Evolutionary conservation across 1,139 yeast species (phyloP).

Genomic region (Yueomyces sp.): DNA sequence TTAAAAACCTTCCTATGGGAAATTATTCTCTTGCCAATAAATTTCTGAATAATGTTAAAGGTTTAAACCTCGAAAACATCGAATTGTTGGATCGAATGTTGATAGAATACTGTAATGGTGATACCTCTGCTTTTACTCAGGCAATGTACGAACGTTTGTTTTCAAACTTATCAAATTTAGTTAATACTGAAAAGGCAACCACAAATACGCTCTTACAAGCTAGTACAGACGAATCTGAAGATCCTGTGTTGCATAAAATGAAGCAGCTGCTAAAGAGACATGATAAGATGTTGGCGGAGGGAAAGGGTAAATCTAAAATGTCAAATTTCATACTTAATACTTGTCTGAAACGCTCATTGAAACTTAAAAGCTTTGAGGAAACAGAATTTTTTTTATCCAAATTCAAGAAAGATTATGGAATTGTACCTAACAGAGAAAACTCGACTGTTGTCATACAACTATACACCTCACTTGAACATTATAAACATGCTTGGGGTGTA

Average conservation of each 20-base stretch:
- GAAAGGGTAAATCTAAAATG: conserved; percentile 19
- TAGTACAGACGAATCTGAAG: conserved; percentile 6
- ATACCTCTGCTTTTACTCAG: conserved; percentile 23
- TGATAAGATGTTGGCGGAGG: conserved; percentile 17
- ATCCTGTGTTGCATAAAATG: conserved; percentile 23
- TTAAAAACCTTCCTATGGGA: conserved; percentile 26
- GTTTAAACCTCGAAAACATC: conserved; percentile 26
- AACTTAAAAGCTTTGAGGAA: conserved; percentile 29
- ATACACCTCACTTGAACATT: conserved; percentile 44
- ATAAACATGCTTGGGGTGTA: conserved; percentile 51
- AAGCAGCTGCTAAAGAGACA: conserved; percentile 26
- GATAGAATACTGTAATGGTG: conserved; percentile 22
- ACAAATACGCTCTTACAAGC: conserved; percentile 4
- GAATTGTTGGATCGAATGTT: conserved; percentile 28
- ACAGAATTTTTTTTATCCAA: conserved; percentile 31
- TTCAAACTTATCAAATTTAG: conserved; percentile 25
- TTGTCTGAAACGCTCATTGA: conserved; percentile 29
- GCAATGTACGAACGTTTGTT: conserved; percentile 35
- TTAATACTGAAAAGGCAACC: conserved; percentile 17
- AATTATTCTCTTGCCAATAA: conserved; percentile 24
- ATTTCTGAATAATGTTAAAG: conserved; percentile 34
- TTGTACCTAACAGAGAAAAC: conserved; percentile 44
- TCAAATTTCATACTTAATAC: conserved; percentile 19
- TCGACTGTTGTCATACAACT: conserved; percentile 57
- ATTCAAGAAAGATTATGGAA: conserved; percentile 22